Percentiles rank a stretch among this genome's conserved stretches.
These are phyloP conservation scores for Vigna unguiculata DNA, from an alignment of 306 rosid species.

Conservation along the genomic window DNA sequence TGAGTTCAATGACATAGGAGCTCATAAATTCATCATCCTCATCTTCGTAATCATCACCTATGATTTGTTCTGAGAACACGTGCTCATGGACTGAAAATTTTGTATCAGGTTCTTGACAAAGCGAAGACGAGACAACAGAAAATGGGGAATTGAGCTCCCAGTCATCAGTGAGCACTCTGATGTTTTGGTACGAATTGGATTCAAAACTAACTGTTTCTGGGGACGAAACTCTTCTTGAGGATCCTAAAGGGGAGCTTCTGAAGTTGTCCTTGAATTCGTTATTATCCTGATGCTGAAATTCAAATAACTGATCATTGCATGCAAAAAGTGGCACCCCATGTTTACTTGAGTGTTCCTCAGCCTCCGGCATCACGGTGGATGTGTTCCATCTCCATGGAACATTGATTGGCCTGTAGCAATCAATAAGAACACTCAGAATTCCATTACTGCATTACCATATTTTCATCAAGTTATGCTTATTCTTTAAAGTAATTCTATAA, in stretches of 20 bases:
- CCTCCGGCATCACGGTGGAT: conserved; percentile 51
- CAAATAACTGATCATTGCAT: conserved; percentile 48
- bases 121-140: conserved; percentile 71
- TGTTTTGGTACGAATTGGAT: conserved; percentile 64
- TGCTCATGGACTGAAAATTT: conserved; percentile 53
- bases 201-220: conserved; percentile 72
- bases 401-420: conserved; percentile 69
- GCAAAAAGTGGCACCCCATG: conserved; percentile 54
- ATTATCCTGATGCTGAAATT: conserved; percentile 54
- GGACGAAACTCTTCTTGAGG: conserved; percentile 68
- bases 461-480: not conserved
- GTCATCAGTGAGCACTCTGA: conserved; percentile 65
- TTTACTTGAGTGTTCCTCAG: conserved; percentile 55
- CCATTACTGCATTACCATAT: conserved; percentile 13
- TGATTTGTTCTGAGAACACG: conserved; percentile 49
- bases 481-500: not conserved
- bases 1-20: conserved; percentile 90
- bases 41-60: conserved; percentile 46
- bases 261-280: conserved; percentile 52
- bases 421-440: conserved; percentile 40
- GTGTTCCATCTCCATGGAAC: conserved; percentile 75
- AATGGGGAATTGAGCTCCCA: conserved; percentile 69
- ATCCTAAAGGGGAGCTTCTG: conserved; percentile 61
- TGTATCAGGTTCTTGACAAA: conserved; percentile 60
- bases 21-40: conserved; percentile 75